Base-by-base conservation (phyloP, 2,329 filamentous ascomycete species). In the Eutypella sp. region DNA sequence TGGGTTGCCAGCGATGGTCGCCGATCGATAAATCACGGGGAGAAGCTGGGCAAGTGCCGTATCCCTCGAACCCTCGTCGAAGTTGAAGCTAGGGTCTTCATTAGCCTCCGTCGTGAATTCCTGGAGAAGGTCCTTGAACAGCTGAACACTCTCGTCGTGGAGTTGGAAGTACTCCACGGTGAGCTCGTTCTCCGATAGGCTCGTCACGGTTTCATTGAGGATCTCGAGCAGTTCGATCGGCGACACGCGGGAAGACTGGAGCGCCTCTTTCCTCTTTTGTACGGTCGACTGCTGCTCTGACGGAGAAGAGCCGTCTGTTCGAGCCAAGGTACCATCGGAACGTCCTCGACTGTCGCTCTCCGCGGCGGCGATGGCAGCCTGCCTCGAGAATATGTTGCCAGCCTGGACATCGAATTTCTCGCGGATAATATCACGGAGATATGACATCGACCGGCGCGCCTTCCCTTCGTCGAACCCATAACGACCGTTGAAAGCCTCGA, bases 91-190 rank as follows among this genome's bases (percentile, higher is more conserved):
- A 39, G 42, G 15, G 11, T 47, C 41, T 4, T 33, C 43, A 18
- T 44, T 24, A 29, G 27, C 39, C 31, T 52, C 47, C 9, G 36
- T 13, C 11, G 45, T 43, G 41, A 50, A 50, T 20, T 42, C 45
- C 15, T 22, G 33, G n/a, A 20, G 27, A 5, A 56, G 38, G 8
- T 37, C 20, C 37, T 44, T 38, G 18, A 59, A 42, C 15, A 60
- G 27, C 11, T 36, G 40, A 5, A 50, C 39, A 16, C 53, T 52
- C 16, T 50, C 42, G 8, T 58, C 40, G 42, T 52, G 54, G 18
- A 62, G 47, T 23, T 39, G 19, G 27, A 61, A 56, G 40, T 57
- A 59, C 34, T 61, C 50, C 9, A 61, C 47, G 4, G 52, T 46
- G 8, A 62, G 51, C 9, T 57, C 40, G 8, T 51, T 57, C 10